A percentile compares a stretch with the other conserved stretches of the same genome.
Conservation (phyloP, 2,329 filamentous ascomycete genomes). For the Ophiostoma sp. region DNA sequence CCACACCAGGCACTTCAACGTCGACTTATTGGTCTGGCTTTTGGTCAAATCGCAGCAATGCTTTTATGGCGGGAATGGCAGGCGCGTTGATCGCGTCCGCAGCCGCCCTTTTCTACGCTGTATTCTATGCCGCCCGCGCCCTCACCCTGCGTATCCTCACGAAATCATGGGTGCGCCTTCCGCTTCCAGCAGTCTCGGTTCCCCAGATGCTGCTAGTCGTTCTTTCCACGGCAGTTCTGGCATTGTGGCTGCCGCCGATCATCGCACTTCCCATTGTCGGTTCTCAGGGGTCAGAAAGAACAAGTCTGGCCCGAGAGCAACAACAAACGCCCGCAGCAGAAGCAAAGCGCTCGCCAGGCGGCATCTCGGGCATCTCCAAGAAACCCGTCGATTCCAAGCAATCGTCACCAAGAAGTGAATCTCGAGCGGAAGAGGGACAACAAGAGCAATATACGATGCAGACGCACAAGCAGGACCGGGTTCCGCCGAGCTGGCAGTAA, state of each 20-base stretch:
- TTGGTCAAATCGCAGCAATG: neutral
- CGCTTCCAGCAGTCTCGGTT: neutral
- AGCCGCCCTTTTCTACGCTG: neutral
- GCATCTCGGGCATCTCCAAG: too few relatives aligned
- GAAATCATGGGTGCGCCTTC: slow-evolving; percentile 7
- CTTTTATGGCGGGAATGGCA: neutral
- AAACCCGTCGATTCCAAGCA: neutral
- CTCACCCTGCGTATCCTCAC: neutral
- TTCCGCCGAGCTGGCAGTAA: neutral
- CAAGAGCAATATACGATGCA: neutral
- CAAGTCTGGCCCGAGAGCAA: neutral
- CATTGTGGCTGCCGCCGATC: slow-evolving; percentile 1
- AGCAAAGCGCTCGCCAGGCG: neutral
- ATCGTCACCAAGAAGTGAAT: neutral
- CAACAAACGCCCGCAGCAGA: neutral
- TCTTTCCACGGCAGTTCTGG: slow-evolving; percentile 5
- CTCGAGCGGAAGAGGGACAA: neutral
- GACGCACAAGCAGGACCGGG: neutral
- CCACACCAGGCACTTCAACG: neutral
- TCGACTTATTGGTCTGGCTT: neutral
- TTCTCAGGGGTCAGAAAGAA: neutral
- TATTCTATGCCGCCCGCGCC: neutral
- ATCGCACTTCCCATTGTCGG: neutral
- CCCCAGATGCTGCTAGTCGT: neutral
- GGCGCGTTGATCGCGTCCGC: neutral